These are phyloP conservation scores for Mallotus repandus DNA, from an alignment of 441 rosid species.

Conservation along the genomic window DNA sequence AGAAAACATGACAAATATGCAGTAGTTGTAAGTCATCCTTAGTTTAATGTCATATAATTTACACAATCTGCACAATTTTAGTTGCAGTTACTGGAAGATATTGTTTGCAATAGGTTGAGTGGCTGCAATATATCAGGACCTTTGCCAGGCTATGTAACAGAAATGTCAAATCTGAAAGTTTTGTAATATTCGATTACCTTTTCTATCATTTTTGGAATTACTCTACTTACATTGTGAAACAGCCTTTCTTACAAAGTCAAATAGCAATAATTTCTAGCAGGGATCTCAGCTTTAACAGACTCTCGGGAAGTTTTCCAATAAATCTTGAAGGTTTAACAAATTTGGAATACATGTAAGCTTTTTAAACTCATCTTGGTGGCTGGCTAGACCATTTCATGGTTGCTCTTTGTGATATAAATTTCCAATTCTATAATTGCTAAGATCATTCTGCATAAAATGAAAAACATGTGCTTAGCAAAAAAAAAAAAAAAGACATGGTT, in stretches of 20 bases:
- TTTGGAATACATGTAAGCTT: conserved; percentile 10
- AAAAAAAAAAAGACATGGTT: background rate
- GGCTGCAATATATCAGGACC: conserved; percentile 41
- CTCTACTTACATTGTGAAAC: background rate
- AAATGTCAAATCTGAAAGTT: conserved; percentile 12
- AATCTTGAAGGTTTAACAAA: background rate
- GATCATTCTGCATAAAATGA: too few relatives aligned
- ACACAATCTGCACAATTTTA: background rate
- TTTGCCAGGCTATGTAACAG: conserved; percentile 26
- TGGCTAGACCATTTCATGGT: too few relatives aligned
- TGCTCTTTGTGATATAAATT: too few relatives aligned
- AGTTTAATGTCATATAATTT: background rate
- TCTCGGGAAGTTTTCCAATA: conserved; percentile 29
- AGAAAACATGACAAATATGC: conserved; percentile 17
- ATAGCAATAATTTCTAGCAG: background rate
- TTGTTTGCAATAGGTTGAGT: conserved; percentile 34
- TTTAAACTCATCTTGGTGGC: background rate
- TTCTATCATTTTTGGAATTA: background rate
- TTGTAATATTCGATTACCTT: conserved; percentile 23
- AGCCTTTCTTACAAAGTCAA: too few relatives aligned
- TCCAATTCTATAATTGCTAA: too few relatives aligned
- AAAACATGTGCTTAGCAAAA: too few relatives aligned
- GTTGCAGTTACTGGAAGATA: background rate
- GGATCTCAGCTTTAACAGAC: conserved; percentile 39
- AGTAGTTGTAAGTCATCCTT: conserved; percentile 25